A percentile compares a stretch with the other conserved stretches of the same genome.
Conservation (phyloP, 257 asterid species). For the Solanum ossicruentum region DNA sequence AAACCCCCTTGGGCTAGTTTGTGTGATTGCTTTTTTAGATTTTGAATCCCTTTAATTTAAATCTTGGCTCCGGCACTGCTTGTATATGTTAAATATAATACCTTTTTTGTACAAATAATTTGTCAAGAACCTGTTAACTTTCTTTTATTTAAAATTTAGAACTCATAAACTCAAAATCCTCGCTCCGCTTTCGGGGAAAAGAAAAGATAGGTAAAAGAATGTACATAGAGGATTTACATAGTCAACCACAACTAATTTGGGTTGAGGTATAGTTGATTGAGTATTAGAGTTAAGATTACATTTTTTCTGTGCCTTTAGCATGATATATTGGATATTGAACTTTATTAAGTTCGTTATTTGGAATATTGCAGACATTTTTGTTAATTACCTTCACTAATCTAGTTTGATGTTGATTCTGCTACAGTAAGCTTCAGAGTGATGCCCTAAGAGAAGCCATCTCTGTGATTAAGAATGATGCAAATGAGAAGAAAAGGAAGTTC, state of each 20-base stretch:
- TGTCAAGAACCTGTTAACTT: fast-evolving
- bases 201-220: neutral
- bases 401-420: neutral
- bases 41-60: too few species aligned
- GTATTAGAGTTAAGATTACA: neutral
- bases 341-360: neutral
- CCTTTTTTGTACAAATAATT: neutral
- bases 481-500: neutral
- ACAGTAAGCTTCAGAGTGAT: neutral
- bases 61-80: too few species aligned
- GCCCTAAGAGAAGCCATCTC: neutral
- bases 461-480: neutral
- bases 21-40: too few species aligned
- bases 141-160: neutral
- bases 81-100: neutral
- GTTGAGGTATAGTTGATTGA: neutral
- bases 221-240: neutral
- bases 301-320: neutral
- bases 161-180: neutral
- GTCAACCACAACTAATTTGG: neutral
- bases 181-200: neutral
- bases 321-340: neutral
- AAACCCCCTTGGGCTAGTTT: too few species aligned
- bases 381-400: neutral
- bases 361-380: neutral